Percentiles rank a stretch among this genome's conserved stretches.
Conservation (phyloP, 768 basidiomycete species). For the Lactifluus pinguis region DNA sequence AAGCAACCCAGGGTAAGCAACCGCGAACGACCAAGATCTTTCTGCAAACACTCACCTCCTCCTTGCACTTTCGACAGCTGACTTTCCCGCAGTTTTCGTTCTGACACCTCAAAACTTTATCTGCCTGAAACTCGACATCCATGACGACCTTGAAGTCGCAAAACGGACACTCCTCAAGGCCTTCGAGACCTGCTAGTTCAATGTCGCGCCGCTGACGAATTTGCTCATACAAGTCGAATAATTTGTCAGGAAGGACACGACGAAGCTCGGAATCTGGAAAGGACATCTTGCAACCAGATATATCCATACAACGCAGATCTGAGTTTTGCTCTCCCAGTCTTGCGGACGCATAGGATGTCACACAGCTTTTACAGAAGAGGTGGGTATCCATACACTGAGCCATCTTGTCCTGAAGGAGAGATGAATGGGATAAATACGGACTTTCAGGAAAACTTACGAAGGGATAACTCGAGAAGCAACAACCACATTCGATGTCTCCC, state of each 20-base stretch:
- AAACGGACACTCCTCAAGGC: conserved; percentile 83
- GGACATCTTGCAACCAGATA: conserved; percentile 55
- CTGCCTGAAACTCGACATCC: conserved; percentile 32
- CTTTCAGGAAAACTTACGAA: conserved; percentile 44
- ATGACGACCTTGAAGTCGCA: conserved; percentile 75
- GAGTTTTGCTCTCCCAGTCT: conserved; percentile 56
- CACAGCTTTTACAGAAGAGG: conserved; percentile 72
- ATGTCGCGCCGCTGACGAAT: conserved; percentile 75
- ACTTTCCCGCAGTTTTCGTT: conserved; percentile 63
- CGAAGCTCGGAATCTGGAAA: conserved; percentile 64
- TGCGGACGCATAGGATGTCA: conserved; percentile 57
- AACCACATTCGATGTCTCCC: conserved; percentile 76
- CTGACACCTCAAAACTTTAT: conserved; percentile 37
- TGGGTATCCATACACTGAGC: conserved; percentile 86
- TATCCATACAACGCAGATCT: conserved; percentile 73
- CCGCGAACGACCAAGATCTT: neutral
- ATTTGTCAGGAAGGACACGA: conserved; percentile 57
- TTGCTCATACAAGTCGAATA: conserved; percentile 61
- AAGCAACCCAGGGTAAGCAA: conserved; percentile 5
- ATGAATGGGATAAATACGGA: neutral
- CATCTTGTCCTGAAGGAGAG: conserved; percentile 58
- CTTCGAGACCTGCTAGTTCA: conserved; percentile 65
- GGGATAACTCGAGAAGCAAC: conserved; percentile 67
- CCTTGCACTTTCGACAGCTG: conserved; percentile 75
- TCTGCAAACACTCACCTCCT: conserved; percentile 37